Evolutionary conservation across 139 green algal genomes (phyloP).

Genomic region (Volvox africanus): DNA sequence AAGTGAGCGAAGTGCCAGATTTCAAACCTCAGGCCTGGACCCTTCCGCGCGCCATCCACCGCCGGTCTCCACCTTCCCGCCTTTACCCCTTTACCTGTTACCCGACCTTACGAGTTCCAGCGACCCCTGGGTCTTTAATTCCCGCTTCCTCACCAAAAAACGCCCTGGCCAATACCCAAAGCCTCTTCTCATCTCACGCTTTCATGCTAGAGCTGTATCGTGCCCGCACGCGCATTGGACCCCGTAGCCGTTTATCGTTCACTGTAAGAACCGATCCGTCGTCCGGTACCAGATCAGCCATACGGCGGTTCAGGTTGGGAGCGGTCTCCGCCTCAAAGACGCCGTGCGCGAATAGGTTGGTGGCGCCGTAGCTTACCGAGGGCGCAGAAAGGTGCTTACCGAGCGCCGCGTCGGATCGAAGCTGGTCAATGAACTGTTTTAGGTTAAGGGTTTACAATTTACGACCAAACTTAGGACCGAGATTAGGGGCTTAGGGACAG

Average conservation of each 20-base stretch:
- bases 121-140: no score
- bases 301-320: constrained; percentile 79
- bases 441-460: no score
- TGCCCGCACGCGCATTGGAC: constrained; percentile 77
- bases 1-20: no score
- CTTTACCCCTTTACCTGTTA: no score
- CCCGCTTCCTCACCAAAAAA: no score
- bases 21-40: no score
- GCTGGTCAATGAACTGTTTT: constrained; percentile 84
- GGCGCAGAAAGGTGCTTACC: constrained; percentile 78
- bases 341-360: constrained; percentile 91
- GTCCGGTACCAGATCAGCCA: constrained; percentile 61
- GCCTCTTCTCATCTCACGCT: neutral
- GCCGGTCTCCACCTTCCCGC: no score
- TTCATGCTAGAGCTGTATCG: constrained; percentile 45
- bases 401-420: constrained; percentile 74
- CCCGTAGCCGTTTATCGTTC: constrained; percentile 93
- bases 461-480: no score
- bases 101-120: no score
- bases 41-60: no score
- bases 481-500: no score
- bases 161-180: no score
- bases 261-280: constrained; percentile 78
- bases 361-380: constrained; percentile 81
- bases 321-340: constrained; percentile 90